Conservation (phyloP, 768 basidiomycete species). For the Trametes cubensis region DNA sequence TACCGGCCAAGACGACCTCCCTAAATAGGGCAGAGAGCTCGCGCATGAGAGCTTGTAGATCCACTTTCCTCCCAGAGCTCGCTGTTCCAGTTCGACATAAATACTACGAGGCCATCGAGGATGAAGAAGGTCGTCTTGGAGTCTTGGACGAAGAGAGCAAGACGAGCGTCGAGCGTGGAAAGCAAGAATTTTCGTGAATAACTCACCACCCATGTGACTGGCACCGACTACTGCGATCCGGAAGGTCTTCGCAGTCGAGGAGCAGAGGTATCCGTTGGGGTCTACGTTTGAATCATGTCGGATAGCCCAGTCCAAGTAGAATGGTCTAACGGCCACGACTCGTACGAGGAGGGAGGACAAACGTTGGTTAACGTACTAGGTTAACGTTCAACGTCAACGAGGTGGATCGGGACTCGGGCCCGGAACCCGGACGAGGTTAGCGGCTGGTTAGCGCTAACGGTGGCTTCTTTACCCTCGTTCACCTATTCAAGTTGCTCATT, state of each 20-base stretch:
- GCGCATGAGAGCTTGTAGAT: conserved; percentile 44
- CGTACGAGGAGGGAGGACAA: too few species aligned
- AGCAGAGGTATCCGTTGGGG: too few species aligned
- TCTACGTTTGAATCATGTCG: too few species aligned
- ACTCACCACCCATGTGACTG: conserved; percentile 89
- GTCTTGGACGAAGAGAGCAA: conserved; percentile 71
- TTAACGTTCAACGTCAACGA: too few species aligned
- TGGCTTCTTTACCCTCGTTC: too few species aligned
- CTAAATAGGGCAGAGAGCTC: conserved; percentile 50
- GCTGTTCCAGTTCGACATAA: conserved; percentile 50
- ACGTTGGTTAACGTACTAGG: too few species aligned
- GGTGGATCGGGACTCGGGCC: too few species aligned
- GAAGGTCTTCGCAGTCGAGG: conserved; percentile 32
- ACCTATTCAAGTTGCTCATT: too few species aligned
- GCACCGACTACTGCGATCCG: conserved; percentile 84
- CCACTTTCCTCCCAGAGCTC: conserved; percentile 46
- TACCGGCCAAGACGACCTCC: conserved; percentile 82
- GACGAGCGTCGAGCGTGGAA: conserved; percentile 61
- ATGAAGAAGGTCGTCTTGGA: conserved; percentile 57
- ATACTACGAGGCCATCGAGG: conserved; percentile 46
- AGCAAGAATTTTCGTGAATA: conserved; percentile 78
- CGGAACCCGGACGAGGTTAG: too few species aligned
- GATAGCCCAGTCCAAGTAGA: too few species aligned
- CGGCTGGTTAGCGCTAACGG: too few species aligned
- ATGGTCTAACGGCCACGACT: too few species aligned